phyloP scores from a whole-genome alignment of 2,329 filamentous ascomycete genomes.

The Microthyrium microscopicum region DNA sequence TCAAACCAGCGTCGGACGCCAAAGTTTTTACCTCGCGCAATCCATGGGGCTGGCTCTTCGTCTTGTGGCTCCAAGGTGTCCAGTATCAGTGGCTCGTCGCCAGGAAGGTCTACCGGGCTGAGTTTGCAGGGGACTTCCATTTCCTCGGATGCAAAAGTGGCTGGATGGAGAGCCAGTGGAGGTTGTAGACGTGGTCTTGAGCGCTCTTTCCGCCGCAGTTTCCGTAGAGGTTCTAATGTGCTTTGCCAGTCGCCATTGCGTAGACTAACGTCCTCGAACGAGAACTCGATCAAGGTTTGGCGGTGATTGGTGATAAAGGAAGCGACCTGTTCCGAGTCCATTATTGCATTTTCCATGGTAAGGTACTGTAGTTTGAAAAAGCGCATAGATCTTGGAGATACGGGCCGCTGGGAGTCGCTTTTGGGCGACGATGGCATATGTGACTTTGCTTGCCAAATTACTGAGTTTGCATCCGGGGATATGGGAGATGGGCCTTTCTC shows the following conservation, averaged over 20 bases:
- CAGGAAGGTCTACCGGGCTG: conserved; percentile 2
- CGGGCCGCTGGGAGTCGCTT: conserved; percentile 14
- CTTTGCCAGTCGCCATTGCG: conserved; percentile 64
- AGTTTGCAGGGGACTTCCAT: conserved; percentile 9
- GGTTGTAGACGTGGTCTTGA: not conserved
- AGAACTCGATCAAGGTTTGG: conserved; percentile 54
- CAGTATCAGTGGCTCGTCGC: conserved; percentile 1
- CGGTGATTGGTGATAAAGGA: conserved; percentile 51
- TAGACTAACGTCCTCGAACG: conserved; percentile 61
- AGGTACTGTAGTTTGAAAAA: conserved; percentile 54
- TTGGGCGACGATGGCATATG: conserved; percentile 1
- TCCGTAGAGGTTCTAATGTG: conserved; percentile 51
- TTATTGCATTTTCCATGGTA: conserved; percentile 53
- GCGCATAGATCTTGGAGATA: conserved; percentile 27
- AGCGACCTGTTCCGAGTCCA: conserved; percentile 45
- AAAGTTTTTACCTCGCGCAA: not conserved
- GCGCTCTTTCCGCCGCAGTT: conserved; percentile 17
- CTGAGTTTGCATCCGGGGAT: conserved; percentile 50
- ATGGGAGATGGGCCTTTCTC: conserved; percentile 57
- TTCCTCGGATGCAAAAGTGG: not conserved
- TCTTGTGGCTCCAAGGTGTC: conserved; percentile 7
- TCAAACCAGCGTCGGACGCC: conserved; percentile 2
- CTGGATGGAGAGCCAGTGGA: not conserved
- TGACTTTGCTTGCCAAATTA: not conserved
- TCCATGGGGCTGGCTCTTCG: not conserved